Conservation (phyloP, 352 stramenopile genomes). For the Phytophthora tubulina region DNA sequence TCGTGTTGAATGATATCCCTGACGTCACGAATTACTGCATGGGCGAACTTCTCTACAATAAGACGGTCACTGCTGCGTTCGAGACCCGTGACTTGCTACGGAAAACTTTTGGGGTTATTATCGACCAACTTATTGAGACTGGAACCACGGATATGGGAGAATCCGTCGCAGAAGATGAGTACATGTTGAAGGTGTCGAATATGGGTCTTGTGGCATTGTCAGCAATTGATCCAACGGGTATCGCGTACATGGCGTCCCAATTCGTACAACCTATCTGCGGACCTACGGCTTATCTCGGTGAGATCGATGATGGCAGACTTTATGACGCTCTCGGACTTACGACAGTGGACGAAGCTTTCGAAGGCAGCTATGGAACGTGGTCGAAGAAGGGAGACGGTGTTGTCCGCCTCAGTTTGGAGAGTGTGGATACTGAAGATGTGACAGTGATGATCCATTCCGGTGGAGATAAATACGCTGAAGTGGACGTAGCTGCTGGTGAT, state of each 20-base stretch:
- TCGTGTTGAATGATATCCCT: conserved; percentile 37
- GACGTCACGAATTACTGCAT: conserved; percentile 34
- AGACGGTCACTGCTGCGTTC: conserved; percentile 22
- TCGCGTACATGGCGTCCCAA: conserved; percentile 47
- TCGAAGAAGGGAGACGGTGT: conserved; percentile 37
- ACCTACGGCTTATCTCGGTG: conserved; percentile 36
- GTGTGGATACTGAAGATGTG: conserved; percentile 32
- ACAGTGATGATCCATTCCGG: conserved; percentile 32
- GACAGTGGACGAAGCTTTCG: conserved; percentile 37
- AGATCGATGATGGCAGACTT: conserved; percentile 43
- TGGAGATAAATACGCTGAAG: conserved; percentile 33
- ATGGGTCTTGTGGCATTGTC: conserved; percentile 46
- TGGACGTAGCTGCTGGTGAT: conserved; percentile 20
- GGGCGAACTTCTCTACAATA: conserved; percentile 22
- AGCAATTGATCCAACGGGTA: conserved; percentile 48
- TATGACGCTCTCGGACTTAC: conserved; percentile 32
- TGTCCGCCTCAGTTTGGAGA: conserved; percentile 33
- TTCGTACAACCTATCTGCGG: conserved; percentile 53
- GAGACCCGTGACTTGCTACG: conserved; percentile 34
- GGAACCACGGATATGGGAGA: conserved; percentile 25
- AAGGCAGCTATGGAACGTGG: conserved; percentile 40
- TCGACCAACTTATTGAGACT: conserved; percentile 32
- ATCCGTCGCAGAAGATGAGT: conserved; percentile 41
- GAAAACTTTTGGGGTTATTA: conserved; percentile 33
- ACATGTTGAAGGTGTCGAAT: conserved; percentile 45